Conservation (phyloP, 179 eudicot species). For the Beta corolliflora region DNA sequence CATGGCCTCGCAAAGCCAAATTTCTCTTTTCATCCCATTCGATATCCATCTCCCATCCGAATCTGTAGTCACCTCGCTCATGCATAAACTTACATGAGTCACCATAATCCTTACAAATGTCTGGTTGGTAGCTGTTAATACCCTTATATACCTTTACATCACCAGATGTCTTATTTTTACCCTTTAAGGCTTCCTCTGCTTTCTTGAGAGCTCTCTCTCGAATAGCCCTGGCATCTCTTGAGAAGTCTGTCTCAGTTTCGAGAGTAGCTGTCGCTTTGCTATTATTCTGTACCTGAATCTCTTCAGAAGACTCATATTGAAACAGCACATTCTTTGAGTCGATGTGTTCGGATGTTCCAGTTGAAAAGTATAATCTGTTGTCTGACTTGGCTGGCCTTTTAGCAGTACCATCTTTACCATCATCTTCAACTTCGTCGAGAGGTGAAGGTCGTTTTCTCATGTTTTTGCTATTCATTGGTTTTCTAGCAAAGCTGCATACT, state of each 20-base stretch:
- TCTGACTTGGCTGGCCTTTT: conserved; percentile 50
- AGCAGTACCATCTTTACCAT: conserved; percentile 33
- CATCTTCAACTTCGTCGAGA: conserved; percentile 49
- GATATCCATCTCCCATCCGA: conserved; percentile 92
- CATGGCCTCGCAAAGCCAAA: conserved; percentile 58
- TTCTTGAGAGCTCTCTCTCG: conserved; percentile 47
- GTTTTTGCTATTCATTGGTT: conserved; percentile 75
- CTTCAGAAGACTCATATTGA: conserved; percentile 78
- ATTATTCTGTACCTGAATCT: conserved; percentile 72
- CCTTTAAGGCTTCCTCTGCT: conserved; percentile 43
- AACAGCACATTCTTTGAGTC: conserved; percentile 47
- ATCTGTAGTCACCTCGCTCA: conserved; percentile 91
- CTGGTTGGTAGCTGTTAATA: conserved; percentile 81
- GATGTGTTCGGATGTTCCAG: conserved; percentile 48
- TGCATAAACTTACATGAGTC: conserved; percentile 98
- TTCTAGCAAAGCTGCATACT: conserved; percentile 81
- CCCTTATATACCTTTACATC: conserved; percentile 83
- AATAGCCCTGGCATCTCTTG: conserved; percentile 74
- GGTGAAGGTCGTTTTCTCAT: conserved; percentile 62
- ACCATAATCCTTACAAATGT: conserved; percentile 93
- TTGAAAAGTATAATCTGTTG: conserved; percentile 64
- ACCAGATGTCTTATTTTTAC: conserved; percentile 35
- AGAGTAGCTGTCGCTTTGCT: conserved; percentile 85
- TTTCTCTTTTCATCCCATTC: conserved; percentile 95
- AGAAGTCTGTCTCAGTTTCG: conserved; percentile 85